A percentile compares a stretch with the other conserved stretches of the same genome.
Conservation (phyloP, 2,329 filamentous ascomycete genomes). For the Colletotrichum falcatum region DNA sequence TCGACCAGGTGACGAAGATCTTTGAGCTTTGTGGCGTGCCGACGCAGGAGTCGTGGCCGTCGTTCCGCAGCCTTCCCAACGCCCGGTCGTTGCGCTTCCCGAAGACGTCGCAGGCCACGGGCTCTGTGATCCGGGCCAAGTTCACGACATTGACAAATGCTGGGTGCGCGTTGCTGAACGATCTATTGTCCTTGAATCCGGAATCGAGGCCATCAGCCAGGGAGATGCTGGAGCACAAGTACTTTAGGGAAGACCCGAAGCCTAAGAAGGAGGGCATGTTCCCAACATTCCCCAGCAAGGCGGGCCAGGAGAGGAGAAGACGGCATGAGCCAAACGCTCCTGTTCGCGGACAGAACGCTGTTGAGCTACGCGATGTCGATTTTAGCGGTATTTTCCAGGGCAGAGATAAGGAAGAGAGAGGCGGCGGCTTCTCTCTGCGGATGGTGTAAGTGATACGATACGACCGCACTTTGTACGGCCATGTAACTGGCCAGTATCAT, state of each 20-base stretch:
- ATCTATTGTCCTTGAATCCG: conserved; percentile 82
- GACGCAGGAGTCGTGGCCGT: conserved; percentile 84
- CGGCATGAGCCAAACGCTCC: conserved; percentile 84
- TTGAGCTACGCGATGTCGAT: conserved; percentile 68
- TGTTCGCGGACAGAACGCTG: conserved; percentile 75
- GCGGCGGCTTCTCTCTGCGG: conserved; percentile 74
- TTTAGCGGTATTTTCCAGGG: conserved; percentile 79
- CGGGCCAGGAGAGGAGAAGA: conserved; percentile 86
- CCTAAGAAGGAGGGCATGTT: conserved; percentile 94
- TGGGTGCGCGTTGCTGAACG: conserved; percentile 76
- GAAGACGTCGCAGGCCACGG: conserved; percentile 53
- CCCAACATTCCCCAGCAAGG: conserved; percentile 95
- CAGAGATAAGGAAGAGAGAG: conserved; percentile 72
- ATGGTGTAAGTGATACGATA: conserved; percentile 60
- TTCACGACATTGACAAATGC: conserved; percentile 86
- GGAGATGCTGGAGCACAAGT: conserved; percentile 82
- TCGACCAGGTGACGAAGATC: conserved; percentile 88
- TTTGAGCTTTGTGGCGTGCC: conserved; percentile 92
- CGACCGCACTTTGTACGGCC: conserved; percentile 4
- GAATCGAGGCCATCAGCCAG: conserved; percentile 75
- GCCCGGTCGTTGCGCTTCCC: conserved; percentile 82
- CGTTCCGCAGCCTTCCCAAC: conserved; percentile 88
- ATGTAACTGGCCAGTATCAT: conserved; percentile 21
- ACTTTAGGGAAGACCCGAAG: conserved; percentile 89
- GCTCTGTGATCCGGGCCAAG: conserved; percentile 75